Percentiles rank a stretch among this genome's conserved stretches.
Evolutionary conservation across 129 eudicot genomes (phyloP).

Genomic region (Erigeron canadensis): DNA sequence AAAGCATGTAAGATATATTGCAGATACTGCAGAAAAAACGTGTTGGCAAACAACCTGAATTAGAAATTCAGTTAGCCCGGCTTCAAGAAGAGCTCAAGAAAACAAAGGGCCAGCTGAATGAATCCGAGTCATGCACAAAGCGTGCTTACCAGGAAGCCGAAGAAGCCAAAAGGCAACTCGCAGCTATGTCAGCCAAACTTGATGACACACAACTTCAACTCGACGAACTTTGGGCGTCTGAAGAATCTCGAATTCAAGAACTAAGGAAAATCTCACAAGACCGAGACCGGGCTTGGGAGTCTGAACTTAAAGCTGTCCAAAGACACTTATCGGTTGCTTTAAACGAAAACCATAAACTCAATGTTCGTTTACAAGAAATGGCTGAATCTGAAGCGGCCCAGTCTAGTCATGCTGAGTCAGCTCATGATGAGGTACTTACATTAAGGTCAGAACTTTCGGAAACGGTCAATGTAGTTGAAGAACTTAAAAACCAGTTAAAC

Average conservation of each 20-base stretch:
- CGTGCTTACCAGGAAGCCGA: constrained; percentile 70
- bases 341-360: constrained; percentile 74
- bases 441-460: constrained; percentile 55
- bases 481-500: constrained; percentile 46
- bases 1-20: background rate
- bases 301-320: constrained; percentile 82
- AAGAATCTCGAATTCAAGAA: constrained; percentile 67
- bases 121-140: constrained; percentile 53
- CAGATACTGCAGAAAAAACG: constrained; percentile 47
- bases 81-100: constrained; percentile 79
- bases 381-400: constrained; percentile 55
- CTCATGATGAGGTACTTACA: constrained; percentile 50
- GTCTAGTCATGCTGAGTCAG: constrained; percentile 49
- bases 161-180: constrained; percentile 71
- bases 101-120: constrained; percentile 55
- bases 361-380: constrained; percentile 49
- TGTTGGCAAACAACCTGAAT: constrained; percentile 48
- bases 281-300: constrained; percentile 86
- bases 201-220: constrained; percentile 71
- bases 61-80: constrained; percentile 57
- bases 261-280: constrained; percentile 86
- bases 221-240: constrained; percentile 66
- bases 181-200: constrained; percentile 48
- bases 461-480: constrained; percentile 45
- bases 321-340: constrained; percentile 69